Evolutionary conservation across 1,284 basidiomycete genomes (phyloP), one percentile per base, ranked within the genome.

Genomic region (Trametes hirsuta): DNA sequence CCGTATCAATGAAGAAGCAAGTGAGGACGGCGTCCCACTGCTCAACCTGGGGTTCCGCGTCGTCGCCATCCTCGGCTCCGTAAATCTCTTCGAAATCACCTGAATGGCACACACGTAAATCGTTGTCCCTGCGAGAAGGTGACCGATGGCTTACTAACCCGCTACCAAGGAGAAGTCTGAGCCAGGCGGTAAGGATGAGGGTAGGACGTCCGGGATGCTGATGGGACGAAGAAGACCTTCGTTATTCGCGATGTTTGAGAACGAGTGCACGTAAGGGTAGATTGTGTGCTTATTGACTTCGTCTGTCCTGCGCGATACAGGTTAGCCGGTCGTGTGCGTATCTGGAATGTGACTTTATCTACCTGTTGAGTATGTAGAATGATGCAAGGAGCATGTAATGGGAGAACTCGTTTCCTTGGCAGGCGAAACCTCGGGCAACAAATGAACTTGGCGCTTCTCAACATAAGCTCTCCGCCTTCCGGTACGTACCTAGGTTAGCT

Each of bases 1-100:
- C 94, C 6, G 96, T 98, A 71, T 99, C 97, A 65, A 99, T 91
- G 78, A 99, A 99, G 82, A 98, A 99, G 74, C 95, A 98, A 0
- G 97, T 99, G 62, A 97, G 76, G 11, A 99, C 84, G 0, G 91
- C 92, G 67, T 96, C 87, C 94, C 94, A 99, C 63, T 87, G 76
- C 14, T 87, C 91, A 18, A 82, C 75, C 54, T 95, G 91, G 8
- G 86, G 83, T 63, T 87, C 87, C 21, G 77, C 76, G 5, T 77
- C 78, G 42, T 82, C 71, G 3, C 18, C 45, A 25, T 76, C 74
- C n/a, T 79, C 75, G 9, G 77, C 76, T 0, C 91, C 91, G 69
- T 97, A 98, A 8, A 97, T 87, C 70, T 97, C 95, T 69, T 95
- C 90, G 69, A 97, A 97, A 69, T 97, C 95, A 37, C 95, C 90